Base-by-base conservation (phyloP, 2,329 filamentous ascomycete genomes). In the Chaetomiaceae sp. region DNA sequence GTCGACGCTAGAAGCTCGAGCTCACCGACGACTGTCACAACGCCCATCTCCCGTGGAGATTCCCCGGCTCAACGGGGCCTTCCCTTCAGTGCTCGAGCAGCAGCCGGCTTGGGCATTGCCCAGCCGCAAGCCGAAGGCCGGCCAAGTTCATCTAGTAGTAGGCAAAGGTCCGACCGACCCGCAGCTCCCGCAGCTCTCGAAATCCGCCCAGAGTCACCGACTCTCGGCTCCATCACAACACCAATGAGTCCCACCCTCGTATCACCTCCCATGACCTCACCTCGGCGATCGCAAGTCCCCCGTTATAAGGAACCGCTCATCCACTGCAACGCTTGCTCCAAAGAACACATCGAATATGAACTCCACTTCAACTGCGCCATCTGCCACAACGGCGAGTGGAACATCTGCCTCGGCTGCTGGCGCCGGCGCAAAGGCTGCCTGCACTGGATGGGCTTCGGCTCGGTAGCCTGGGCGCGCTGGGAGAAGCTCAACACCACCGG, bases 381-480 rank as follows among this genome's bases (percentile, higher is more conserved):
- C 45, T 96, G 92, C 67, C 75, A 80, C 14, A 72, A 77, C 5
- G 89, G 89, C 1, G 74, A 81, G 42, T 95, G 86, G 75, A 86
- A 91, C 65, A 74, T 96, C 10, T 97, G 92, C 64, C 71, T 87
- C 2, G 77, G 78, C 58, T 97, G 92, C 71, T 96, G 95, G 67
- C 84, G 89, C 25, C 67, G 74, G 11, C 85, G 86, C 8, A 81
- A 81, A 63, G 91, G 91, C 10, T 97, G 92, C 66, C 75, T 82
- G 16, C 82, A 94, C 66, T 96, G 90, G 90, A 90, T 86, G 61
- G 91, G 92, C 1, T 96, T 96, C 66, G 89, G 89, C 3, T 78
- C 86, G 61, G 79, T 80, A 4, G 90, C 89, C 0, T 81, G 82
- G 72, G 72, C 72, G 41, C 82, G 79, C 55, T 92, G 87, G 75